Conservation (phyloP, 176 grass and related monocot species). For the Bromus sterilis region DNA sequence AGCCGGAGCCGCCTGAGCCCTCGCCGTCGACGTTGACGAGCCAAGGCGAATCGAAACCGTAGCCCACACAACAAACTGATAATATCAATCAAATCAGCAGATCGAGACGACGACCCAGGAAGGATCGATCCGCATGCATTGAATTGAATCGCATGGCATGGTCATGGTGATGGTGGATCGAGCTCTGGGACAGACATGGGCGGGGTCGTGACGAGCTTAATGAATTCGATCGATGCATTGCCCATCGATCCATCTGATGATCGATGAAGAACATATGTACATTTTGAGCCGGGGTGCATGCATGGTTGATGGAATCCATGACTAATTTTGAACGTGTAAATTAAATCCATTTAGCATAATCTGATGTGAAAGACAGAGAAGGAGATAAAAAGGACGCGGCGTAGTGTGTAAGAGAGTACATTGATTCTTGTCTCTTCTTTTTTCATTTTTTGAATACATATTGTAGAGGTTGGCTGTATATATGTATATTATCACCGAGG, state of each 20-base stretch:
- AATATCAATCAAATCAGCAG: neutral
- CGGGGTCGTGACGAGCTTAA: neutral
- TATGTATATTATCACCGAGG: too few relatives aligned
- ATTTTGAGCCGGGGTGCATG: neutral
- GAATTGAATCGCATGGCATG: neutral
- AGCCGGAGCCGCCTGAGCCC: slow-evolving; percentile 9
- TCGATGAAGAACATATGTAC: neutral
- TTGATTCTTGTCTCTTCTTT: neutral
- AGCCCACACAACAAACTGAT: slow-evolving; percentile 8
- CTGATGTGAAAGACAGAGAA: neutral
- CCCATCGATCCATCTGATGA: neutral
- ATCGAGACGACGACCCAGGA: neutral
- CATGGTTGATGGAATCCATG: neutral
- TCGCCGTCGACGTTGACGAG: neutral
- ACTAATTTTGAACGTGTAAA: slow-evolving; percentile 15
- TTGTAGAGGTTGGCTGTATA: too few relatives aligned
- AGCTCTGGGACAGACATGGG: neutral
- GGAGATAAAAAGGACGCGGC: neutral
- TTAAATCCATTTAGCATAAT: slow-evolving; percentile 35
- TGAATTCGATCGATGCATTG: neutral
- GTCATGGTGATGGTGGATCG: too few relatives aligned
- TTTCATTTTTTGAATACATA: neutral
- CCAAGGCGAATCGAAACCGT: neutral
- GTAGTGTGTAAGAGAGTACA: neutral
- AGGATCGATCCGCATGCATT: neutral